These are phyloP conservation scores for Pichia sp. DNA, from an alignment of 1,139 yeast genomes.

Conservation along the genomic window DNA sequence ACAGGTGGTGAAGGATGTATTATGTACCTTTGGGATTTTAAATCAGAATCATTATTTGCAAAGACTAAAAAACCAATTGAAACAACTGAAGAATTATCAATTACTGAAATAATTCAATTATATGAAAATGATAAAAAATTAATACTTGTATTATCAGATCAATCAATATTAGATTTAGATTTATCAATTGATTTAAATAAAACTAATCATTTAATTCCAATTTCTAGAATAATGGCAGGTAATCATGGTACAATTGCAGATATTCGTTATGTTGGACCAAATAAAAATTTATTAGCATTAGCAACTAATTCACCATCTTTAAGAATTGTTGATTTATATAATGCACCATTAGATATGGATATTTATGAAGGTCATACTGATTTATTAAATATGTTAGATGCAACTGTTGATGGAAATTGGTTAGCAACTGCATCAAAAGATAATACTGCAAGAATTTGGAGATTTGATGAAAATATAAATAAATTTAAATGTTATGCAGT, in stretches of 20 bases:
- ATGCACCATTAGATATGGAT: conserved; percentile 52
- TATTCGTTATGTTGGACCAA: conserved; percentile 68
- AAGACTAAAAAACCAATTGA: conserved; percentile 45
- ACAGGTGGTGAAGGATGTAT: conserved; percentile 81
- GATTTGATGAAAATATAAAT: conserved; percentile 36
- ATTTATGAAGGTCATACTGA: conserved; percentile 80
- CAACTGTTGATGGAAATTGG: conserved; percentile 77
- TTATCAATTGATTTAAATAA: conserved; percentile 27
- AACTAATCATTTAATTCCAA: conserved; percentile 32
- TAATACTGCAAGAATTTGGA: conserved; percentile 79
- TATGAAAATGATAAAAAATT: conserved; percentile 25
- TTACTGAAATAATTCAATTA: conserved; percentile 46
- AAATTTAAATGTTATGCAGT: conserved; percentile 51
- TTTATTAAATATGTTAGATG: conserved; percentile 73
- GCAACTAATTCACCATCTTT: conserved; percentile 95
- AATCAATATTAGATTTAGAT: conserved; percentile 59
- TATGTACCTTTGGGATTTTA: conserved; percentile 54
- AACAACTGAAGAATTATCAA: conserved; percentile 62
- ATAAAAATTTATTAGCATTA: conserved; percentile 50
- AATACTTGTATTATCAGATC: conserved; percentile 67
- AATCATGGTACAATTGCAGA: conserved; percentile 96
- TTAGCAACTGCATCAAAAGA: conserved; percentile 93
- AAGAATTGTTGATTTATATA: conserved; percentile 54
- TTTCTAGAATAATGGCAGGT: conserved; percentile 65
- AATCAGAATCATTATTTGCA: conserved; percentile 36